Evolutionary conservation across 495 filamentous ascomycete genomes (phyloP).

Genomic region (Trichocladium antarcticum): DNA sequence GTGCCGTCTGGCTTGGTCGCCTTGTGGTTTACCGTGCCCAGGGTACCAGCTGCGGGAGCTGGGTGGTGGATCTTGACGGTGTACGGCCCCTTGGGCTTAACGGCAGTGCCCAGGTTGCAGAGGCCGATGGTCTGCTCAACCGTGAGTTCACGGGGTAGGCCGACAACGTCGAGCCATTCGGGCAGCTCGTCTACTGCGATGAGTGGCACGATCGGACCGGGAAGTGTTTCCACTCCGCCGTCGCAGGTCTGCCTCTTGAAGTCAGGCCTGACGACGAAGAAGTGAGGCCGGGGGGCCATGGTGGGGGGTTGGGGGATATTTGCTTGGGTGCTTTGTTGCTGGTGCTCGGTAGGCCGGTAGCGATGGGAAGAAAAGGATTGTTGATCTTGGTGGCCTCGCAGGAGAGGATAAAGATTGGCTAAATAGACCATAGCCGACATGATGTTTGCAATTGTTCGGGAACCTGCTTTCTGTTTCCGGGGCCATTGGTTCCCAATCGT

Average conservation of each 20-base stretch:
- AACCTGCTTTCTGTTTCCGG: background rate
- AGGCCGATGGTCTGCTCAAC: constrained; percentile 30
- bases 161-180: constrained; percentile 28
- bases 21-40: background rate
- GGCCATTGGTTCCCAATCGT: background rate
- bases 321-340: too few relatives aligned
- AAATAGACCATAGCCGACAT: background rate
- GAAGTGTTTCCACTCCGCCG: constrained; percentile 12
- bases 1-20: background rate
- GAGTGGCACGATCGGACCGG: constrained; percentile 33
- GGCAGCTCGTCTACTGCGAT: constrained; percentile 39
- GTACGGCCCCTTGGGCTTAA: constrained; percentile 23
- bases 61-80: constrained; percentile 17
- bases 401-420: background rate
- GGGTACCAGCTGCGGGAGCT: background rate
- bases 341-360: too few relatives aligned
- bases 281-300: constrained; percentile 11
- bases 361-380: too few relatives aligned
- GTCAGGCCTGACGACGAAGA: constrained; percentile 31
- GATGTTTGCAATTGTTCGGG: background rate
- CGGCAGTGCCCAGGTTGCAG: constrained; percentile 28
- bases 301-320: background rate
- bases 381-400: too few relatives aligned
- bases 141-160: constrained; percentile 30
- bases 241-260: constrained; percentile 8